Percentiles rank a stretch among this genome's conserved stretches.
These are phyloP conservation scores for Dictyostelium citrinum DNA, from an alignment of 78 protist genomes.

Conservation along the genomic window DNA sequence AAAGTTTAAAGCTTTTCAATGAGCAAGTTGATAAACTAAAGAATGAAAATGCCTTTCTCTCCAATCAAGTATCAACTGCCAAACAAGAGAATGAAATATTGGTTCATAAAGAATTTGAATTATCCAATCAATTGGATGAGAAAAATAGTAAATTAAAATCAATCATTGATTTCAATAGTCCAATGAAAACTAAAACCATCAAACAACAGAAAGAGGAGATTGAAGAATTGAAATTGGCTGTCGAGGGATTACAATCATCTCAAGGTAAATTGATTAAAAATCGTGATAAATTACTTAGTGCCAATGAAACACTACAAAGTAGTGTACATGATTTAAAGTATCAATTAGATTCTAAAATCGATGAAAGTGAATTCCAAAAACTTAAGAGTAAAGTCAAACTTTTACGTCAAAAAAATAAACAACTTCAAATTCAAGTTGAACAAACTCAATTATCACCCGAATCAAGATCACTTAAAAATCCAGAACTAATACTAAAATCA, in stretches of 20 bases:
- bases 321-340: slow-evolving; percentile 14
- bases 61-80: not conserved
- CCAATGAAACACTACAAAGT: slow-evolving; percentile 7
- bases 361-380: not conserved
- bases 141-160: not conserved
- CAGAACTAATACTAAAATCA: slow-evolving; percentile 15
- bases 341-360: slow-evolving; percentile 18
- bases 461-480: slow-evolving; percentile 1
- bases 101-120: not conserved
- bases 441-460: not conserved
- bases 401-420: slow-evolving; percentile 24
- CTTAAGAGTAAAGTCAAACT: not conserved
- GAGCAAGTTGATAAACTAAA: slow-evolving; percentile 18
- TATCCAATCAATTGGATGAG: not conserved
- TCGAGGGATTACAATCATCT: slow-evolving; percentile 3
- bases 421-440: slow-evolving; percentile 23
- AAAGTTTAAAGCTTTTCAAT: not conserved
- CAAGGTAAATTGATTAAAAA: slow-evolving; percentile 33
- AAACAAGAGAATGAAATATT: slow-evolving; percentile 9
- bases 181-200: not conserved
- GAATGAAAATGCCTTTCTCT: slow-evolving; percentile 7
- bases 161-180: not conserved
- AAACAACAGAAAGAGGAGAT: slow-evolving; percentile 36
- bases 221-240: slow-evolving; percentile 5
- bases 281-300: slow-evolving; percentile 12